phyloP scores from a whole-genome alignment of 140 eudicot species.

The Erigeron philadelphicus region DNA sequence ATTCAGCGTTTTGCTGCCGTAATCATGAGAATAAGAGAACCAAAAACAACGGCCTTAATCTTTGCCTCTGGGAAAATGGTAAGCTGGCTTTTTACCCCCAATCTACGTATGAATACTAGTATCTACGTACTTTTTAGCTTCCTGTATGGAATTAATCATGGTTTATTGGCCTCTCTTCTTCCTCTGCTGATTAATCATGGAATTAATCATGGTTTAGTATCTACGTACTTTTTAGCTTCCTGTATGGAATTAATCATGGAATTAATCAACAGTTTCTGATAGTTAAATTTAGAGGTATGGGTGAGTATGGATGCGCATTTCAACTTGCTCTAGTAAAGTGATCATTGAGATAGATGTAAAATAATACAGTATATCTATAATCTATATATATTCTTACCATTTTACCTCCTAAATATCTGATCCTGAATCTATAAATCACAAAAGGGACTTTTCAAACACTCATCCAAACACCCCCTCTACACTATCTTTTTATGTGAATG shows the following conservation, averaged over 20 bases:
- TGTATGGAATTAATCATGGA: too few relatives aligned
- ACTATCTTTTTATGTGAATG: not conserved
- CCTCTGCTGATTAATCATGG: not conserved
- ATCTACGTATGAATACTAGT: not conserved
- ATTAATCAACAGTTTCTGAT: not conserved
- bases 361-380: not conserved
- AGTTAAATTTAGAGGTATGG: too few relatives aligned
- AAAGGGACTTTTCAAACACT: not conserved
- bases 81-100: not conserved
- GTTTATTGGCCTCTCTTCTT: not conserved
- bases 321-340: not conserved
- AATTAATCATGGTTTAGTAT: too few relatives aligned
- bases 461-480: not conserved
- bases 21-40: conserved; percentile 46
- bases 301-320: too few relatives aligned
- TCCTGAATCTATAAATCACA: not conserved
- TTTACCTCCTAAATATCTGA: not conserved
- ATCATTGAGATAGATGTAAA: not conserved
- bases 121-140: not conserved
- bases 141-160: not conserved
- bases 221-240: too few relatives aligned
- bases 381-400: not conserved
- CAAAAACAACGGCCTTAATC: conserved; percentile 40
- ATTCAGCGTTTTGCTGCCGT: conserved; percentile 48
- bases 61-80: conserved; percentile 49